phyloP scores from a whole-genome alignment of 768 basidiomycete genomes.

The Mycena capillaripes region DNA sequence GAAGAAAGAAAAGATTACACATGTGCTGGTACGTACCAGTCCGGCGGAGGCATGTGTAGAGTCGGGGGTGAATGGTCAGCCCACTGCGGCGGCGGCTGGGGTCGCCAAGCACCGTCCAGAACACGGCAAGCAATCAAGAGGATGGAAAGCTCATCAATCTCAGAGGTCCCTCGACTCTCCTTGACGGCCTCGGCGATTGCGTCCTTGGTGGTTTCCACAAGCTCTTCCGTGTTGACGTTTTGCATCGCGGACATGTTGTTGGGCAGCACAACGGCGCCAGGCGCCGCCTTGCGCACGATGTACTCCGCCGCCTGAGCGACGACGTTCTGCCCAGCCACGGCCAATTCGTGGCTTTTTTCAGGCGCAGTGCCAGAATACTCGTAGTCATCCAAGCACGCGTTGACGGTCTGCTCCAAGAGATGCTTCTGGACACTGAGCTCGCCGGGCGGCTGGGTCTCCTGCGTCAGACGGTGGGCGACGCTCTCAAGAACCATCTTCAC shows the following conservation, averaged over 20 bases:
- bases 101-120: slow-evolving; percentile 24
- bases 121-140: slow-evolving; percentile 38
- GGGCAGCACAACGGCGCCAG: slow-evolving; percentile 50
- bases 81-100: slow-evolving; percentile 14
- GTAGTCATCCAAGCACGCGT: slow-evolving; percentile 73
- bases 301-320: slow-evolving; percentile 86
- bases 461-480: slow-evolving; percentile 83
- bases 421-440: slow-evolving; percentile 87
- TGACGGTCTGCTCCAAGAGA: slow-evolving; percentile 77
- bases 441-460: slow-evolving; percentile 78
- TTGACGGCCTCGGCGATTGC: slow-evolving; percentile 89
- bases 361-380: slow-evolving; percentile 71
- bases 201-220: slow-evolving; percentile 67
- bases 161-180: slow-evolving; percentile 65
- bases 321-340: slow-evolving; percentile 84
- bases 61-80: slow-evolving; percentile 5
- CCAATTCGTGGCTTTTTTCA: slow-evolving; percentile 69
- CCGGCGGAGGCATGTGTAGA: slow-evolving; percentile 44
- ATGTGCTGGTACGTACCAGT: slow-evolving; percentile 53
- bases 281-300: slow-evolving; percentile 59
- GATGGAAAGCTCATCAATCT: slow-evolving; percentile 40
- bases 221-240: slow-evolving; percentile 64
- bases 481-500: slow-evolving; percentile 84
- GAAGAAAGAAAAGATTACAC: slow-evolving; percentile 44
- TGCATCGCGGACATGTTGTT: slow-evolving; percentile 60